Conservation (phyloP, 768 basidiomycete species). For the Russula vinacea region DNA sequence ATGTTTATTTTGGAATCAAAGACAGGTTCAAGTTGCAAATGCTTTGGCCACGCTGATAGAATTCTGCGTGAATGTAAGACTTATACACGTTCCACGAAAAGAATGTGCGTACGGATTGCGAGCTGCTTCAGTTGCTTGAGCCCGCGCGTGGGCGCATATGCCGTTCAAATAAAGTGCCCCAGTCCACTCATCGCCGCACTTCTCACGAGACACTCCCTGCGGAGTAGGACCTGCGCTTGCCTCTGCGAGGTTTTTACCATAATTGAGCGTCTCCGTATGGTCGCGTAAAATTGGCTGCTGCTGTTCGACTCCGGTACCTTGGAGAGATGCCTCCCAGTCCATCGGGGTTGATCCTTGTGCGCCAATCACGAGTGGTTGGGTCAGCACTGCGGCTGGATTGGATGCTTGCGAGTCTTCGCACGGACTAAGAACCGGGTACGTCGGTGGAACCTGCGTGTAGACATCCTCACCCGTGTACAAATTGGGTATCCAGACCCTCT, state of each 20-base stretch:
- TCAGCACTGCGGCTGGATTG: neutral
- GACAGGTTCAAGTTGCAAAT: neutral
- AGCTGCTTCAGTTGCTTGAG: neutral
- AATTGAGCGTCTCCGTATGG: neutral
- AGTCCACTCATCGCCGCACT: neutral
- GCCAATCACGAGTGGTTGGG: neutral
- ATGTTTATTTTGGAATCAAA: neutral
- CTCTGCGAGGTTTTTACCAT: no score
- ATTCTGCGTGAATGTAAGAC: neutral
- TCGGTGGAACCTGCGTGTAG: neutral
- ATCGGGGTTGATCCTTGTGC: neutral
- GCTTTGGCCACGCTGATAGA: neutral
- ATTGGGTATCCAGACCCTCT: neutral
- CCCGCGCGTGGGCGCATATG: neutral
- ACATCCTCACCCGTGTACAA: neutral
- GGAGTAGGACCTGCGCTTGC: neutral
- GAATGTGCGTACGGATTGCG: neutral
- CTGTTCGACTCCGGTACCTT: neutral
- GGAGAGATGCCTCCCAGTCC: neutral
- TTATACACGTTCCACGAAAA: neutral
- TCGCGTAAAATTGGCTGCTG: neutral
- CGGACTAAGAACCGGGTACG: neutral
- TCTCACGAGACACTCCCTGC: neutral
- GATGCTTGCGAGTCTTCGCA: neutral
- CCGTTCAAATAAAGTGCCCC: neutral